Evolutionary conservation across 2,329 filamentous ascomycete species (phyloP).

Genomic region (Fonsecaea pedrosoi): DNA sequence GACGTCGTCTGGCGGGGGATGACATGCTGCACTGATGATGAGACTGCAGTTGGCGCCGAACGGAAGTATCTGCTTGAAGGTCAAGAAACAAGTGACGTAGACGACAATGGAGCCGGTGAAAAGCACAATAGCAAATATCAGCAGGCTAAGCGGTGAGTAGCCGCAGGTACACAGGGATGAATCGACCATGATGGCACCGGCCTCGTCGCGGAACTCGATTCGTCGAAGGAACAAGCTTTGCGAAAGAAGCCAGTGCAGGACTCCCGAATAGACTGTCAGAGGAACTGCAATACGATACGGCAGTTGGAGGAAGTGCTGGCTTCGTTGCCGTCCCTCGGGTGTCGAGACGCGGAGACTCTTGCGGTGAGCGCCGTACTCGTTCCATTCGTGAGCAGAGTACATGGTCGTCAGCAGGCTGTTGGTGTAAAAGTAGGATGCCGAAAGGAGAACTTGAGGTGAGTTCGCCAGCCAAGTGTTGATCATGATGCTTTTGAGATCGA

Average conservation of each 20-base stretch:
- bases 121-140: no score
- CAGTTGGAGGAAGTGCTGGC: constrained; percentile 54
- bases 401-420: constrained; percentile 53
- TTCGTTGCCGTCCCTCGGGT: constrained; percentile 48
- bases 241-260: constrained; percentile 57
- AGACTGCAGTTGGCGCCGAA: no score
- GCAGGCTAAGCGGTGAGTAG: no score
- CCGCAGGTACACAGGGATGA: no score
- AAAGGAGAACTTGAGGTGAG: constrained; percentile 44
- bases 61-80: no score
- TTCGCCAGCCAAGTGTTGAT: constrained; percentile 44
- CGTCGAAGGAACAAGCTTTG: constrained; percentile 42
- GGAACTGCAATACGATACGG: constrained; percentile 53
- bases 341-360: constrained; percentile 53
- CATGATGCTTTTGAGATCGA: constrained; percentile 3
- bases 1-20: no score
- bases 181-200: no score
- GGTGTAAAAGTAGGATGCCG: constrained; percentile 44
- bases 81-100: no score
- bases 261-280: constrained; percentile 43
- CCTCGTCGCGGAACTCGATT: no score
- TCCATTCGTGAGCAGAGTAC: constrained; percentile 57
- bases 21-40: no score
- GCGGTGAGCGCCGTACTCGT: constrained; percentile 45
- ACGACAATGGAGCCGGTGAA: no score